Conservation (phyloP, 1,139 yeast genomes). For the Meyerozyma smithsonii region DNA sequence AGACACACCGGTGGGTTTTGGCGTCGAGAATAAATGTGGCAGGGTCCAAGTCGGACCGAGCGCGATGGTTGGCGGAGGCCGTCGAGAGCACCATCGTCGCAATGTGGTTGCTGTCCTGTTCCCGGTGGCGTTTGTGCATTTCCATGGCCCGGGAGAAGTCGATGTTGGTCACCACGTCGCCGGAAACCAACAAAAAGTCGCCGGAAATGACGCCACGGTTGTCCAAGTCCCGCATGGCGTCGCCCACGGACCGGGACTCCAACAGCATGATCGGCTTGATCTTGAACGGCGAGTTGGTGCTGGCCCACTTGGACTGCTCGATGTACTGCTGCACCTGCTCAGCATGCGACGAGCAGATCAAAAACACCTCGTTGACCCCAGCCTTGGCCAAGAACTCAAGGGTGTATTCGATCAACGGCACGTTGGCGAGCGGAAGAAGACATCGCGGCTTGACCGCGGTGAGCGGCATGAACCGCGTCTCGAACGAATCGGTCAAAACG, state of each 20-base stretch:
- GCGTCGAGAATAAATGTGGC: conserved; percentile 81
- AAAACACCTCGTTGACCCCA: conserved; percentile 82
- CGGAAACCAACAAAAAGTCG: conserved; percentile 85
- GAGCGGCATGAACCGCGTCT: conserved; percentile 88
- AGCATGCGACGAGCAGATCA: conserved; percentile 88
- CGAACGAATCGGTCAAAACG: conserved; percentile 89
- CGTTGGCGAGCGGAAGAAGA: conserved; percentile 83
- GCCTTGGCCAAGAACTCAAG: conserved; percentile 89
- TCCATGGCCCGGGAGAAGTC: conserved; percentile 71
- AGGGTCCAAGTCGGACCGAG: conserved; percentile 74
- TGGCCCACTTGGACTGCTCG: conserved; percentile 76
- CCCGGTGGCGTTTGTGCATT: conserved; percentile 67
- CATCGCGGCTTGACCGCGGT: conserved; percentile 85
- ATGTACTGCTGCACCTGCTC: conserved; percentile 82
- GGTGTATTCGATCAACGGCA: conserved; percentile 91
- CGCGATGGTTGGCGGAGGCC: conserved; percentile 81
- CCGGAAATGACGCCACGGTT: conserved; percentile 83
- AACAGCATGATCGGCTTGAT: conserved; percentile 77
- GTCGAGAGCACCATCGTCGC: conserved; percentile 89
- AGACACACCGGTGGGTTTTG: conserved; percentile 68
- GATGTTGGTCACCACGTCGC: conserved; percentile 90
- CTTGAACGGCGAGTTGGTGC: conserved; percentile 70
- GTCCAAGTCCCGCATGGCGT: conserved; percentile 94
- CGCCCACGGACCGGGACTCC: conserved; percentile 91
- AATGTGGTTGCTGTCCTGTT: conserved; percentile 80